A percentile compares a stretch with the other conserved stretches of the same genome.
phyloP scores from a whole-genome alignment of 306 rosid genomes.

The Trifolium fragiferum region DNA sequence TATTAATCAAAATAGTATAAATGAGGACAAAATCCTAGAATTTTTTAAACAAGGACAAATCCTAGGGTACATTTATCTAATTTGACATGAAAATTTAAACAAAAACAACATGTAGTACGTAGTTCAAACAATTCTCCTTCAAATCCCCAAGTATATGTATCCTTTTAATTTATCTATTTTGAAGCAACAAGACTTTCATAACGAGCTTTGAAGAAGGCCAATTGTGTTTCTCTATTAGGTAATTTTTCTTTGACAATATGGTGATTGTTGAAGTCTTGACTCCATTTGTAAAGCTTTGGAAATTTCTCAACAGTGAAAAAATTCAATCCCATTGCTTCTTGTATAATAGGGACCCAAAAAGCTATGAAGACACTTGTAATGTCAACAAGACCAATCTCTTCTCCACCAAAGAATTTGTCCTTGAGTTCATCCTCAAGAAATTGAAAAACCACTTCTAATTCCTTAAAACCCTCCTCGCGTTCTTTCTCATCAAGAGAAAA shows the following conservation, averaged over 20 bases:
- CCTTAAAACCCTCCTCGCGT: constrained; percentile 45
- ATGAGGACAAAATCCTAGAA: not conserved
- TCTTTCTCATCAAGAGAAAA: constrained; percentile 33
- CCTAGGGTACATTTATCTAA: not conserved
- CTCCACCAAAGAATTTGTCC: constrained; percentile 62
- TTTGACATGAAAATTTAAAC: not conserved
- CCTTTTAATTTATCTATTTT: constrained; percentile 7
- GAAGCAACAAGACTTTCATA: constrained; percentile 24
- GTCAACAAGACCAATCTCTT: constrained; percentile 51
- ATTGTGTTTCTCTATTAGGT: constrained; percentile 39
- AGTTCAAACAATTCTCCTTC: not conserved
- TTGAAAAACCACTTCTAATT: constrained; percentile 35
- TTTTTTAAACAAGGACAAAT: not conserved
- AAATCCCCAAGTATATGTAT: not conserved
- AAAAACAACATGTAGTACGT: not conserved
- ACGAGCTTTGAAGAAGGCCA: constrained; percentile 21
- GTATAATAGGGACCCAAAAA: constrained; percentile 39
- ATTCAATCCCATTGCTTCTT: constrained; percentile 44
- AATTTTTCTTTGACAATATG: constrained; percentile 32
- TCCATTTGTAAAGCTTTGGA: constrained; percentile 50
- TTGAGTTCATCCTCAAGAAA: constrained; percentile 53
- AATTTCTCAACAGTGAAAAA: constrained; percentile 42
- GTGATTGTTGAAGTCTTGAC: constrained; percentile 38
- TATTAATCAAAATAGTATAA: not conserved
- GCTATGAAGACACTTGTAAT: constrained; percentile 44